Evolutionary conservation across 2,329 filamentous ascomycete genomes (phyloP).

Genomic region (Neophaeococcomyces aloes): DNA sequence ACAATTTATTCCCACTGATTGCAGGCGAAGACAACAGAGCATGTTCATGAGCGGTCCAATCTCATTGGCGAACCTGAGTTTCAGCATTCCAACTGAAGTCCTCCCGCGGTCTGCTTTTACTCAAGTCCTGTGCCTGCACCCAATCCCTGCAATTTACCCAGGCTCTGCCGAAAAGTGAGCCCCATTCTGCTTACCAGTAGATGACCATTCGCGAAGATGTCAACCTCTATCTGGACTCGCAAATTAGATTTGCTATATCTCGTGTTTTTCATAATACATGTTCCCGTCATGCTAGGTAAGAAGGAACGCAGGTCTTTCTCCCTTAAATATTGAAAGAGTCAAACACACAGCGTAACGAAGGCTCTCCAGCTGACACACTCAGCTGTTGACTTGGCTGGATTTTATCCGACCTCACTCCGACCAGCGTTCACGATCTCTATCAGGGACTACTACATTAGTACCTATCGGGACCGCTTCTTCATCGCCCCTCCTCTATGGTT

Average conservation of each 20-base stretch:
- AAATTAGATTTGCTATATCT: constrained; percentile 37
- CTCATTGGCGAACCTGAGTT: too few relatives aligned
- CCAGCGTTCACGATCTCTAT: constrained; percentile 41
- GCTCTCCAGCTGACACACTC: constrained; percentile 1
- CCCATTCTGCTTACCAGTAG: too few relatives aligned
- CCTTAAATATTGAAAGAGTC: background rate
- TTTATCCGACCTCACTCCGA: constrained; percentile 45
- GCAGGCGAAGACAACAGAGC: too few relatives aligned
- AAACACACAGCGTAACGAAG: background rate
- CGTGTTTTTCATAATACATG: constrained; percentile 51
- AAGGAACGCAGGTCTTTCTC: constrained; percentile 7
- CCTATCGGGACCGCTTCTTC: constrained; percentile 56
- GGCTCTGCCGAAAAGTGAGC: too few relatives aligned
- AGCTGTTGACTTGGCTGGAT: constrained; percentile 52
- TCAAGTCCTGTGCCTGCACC: too few relatives aligned
- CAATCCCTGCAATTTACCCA: too few relatives aligned
- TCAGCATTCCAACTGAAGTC: too few relatives aligned
- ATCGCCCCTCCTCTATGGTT: constrained; percentile 51
- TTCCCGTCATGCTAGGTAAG: constrained; percentile 53
- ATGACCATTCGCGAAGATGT: background rate
- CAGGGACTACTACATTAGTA: constrained; percentile 48
- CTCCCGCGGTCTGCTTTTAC: too few relatives aligned
- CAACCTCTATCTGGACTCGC: constrained; percentile 20
- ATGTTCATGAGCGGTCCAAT: too few relatives aligned
- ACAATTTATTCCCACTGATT: too few relatives aligned